Evolutionary conservation across 2,329 filamentous ascomycete species (phyloP).

Genomic region (Pseudopithomyces maydicus): DNA sequence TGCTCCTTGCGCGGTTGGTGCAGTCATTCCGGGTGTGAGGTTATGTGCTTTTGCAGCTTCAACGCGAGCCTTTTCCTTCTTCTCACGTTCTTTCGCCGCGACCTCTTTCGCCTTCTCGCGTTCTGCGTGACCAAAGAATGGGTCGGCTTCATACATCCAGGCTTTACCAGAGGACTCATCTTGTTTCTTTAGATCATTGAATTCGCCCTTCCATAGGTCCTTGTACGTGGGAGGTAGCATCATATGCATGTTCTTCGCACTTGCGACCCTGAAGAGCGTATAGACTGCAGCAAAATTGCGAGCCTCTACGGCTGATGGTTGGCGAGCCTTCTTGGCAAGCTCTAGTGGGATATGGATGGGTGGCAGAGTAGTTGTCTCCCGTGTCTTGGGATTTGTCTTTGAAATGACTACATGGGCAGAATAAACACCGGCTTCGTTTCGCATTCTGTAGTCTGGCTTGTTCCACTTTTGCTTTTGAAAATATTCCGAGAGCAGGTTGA

Average conservation of each 20-base stretch:
- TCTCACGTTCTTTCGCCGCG: slow-evolving; percentile 78
- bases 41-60: slow-evolving; percentile 68
- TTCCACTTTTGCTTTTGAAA: slow-evolving; percentile 97
- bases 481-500: slow-evolving; percentile 91
- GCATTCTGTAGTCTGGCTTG: slow-evolving; percentile 87
- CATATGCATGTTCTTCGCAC: slow-evolving; percentile 94
- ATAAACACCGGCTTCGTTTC: slow-evolving; percentile 75
- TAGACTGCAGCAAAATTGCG: slow-evolving; percentile 93
- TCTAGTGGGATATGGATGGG: slow-evolving; percentile 80
- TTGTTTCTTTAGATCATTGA: slow-evolving; percentile 78
- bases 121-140: slow-evolving; percentile 81
- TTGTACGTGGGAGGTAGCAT: slow-evolving; percentile 90
- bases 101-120: slow-evolving; percentile 76
- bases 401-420: slow-evolving; percentile 82
- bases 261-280: slow-evolving; percentile 87
- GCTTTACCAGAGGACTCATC: slow-evolving; percentile 77
- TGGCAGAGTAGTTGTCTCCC: slow-evolving; percentile 74
- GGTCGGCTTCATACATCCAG: slow-evolving; percentile 96
- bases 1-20: slow-evolving; percentile 31
- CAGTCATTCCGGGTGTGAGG: slow-evolving; percentile 36
- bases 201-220: slow-evolving; percentile 87
- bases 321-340: slow-evolving; percentile 75
- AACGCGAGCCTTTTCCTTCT: slow-evolving; percentile 61
- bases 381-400: slow-evolving; percentile 77
- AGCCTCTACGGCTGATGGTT: slow-evolving; percentile 84